These are phyloP conservation scores for Proliferodiscus dingleyae DNA, from an alignment of 2,329 filamentous ascomycete species.

Conservation along the genomic window DNA sequence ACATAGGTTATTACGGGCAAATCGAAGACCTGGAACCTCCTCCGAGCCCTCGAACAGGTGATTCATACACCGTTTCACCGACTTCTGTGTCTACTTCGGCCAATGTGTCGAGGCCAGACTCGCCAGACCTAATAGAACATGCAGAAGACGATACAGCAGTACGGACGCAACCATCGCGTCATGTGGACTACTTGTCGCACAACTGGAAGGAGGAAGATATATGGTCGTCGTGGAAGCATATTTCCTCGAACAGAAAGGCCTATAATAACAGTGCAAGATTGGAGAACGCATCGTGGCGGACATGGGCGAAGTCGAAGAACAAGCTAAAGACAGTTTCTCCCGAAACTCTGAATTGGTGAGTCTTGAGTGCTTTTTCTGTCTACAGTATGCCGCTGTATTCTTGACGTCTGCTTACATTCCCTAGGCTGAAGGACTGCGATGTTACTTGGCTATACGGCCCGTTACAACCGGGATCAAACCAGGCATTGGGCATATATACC, in stretches of 20 bases:
- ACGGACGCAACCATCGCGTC: slow-evolving; percentile 62
- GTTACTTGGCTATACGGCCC: slow-evolving; percentile 98
- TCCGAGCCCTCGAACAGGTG: slow-evolving; percentile 43
- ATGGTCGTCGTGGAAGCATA: slow-evolving; percentile 94
- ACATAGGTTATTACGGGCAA: slow-evolving; percentile 30
- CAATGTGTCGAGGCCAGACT: slow-evolving; percentile 40
- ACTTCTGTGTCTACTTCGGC: slow-evolving; percentile 56
- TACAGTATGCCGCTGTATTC: not conserved
- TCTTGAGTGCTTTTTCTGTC: slow-evolving; percentile 14
- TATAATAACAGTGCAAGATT: slow-evolving; percentile 78
- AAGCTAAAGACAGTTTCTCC: slow-evolving; percentile 82
- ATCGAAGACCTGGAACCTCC: slow-evolving; percentile 47
- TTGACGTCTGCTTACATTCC: slow-evolving; percentile 26
- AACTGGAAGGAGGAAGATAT: slow-evolving; percentile 97
- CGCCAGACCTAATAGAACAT: slow-evolving; percentile 17
- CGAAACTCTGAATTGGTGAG: slow-evolving; percentile 88
- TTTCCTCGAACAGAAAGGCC: slow-evolving; percentile 71
- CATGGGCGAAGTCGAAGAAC: slow-evolving; percentile 92
- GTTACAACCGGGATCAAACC: slow-evolving; percentile 66
- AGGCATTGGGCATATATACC: slow-evolving; percentile 44
- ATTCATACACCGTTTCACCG: slow-evolving; percentile 51
- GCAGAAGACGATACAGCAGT: slow-evolving; percentile 48
- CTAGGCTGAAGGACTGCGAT: slow-evolving; percentile 92
- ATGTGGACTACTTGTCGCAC: slow-evolving; percentile 92
- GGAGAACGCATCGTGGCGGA: slow-evolving; percentile 96